Base-by-base conservation (phyloP, 768 basidiomycete genomes). In the Candolleomyces efflorescens region DNA sequence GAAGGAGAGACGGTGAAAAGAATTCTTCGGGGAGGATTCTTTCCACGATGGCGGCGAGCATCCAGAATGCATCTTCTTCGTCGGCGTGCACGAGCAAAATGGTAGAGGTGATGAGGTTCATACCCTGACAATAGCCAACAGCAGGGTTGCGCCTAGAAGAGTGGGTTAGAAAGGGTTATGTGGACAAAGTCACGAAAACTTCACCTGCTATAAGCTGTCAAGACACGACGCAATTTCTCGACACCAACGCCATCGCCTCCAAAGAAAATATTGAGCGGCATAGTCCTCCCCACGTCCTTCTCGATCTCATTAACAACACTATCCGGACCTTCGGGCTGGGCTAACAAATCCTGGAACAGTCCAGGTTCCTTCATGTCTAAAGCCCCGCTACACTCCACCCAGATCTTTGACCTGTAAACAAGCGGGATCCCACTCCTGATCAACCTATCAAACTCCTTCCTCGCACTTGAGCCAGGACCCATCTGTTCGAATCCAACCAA, bases 11-110 rank as follows among this genome's bases (percentile, higher is more conserved):
- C 0, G 94, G 91, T 1, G 96, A 91, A 72, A 95, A 98, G 77
- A 97, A 99, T 54, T 95, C 89, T 56, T 89, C 84, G 0, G 97
- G 97, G 0, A 98, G 80, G 41, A 95, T 85, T 10, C 84, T 83
- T 69, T 96, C 94, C 44, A 98, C 85, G 62, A 98, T 89, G 12
- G 91, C 92, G 0, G 85, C 76, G 11, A 98, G 87, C 32, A 90
- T 89, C 95, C 95, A 98, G 67, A 97, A 98, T 0, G 96, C 96
- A 59, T 96, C 93, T 73, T 98, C 95, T 71, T 99, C 96, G 61
- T 96, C 89, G 0, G 93, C 92, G 61, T 96, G 88, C 0, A 94
- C 92, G 1, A 99, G 82, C 0, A 99, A 80, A 2, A 99, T 78
- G 0, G 96, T 98, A 2, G 97, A 98, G 0, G 95, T 92, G 62